phyloP scores from a whole-genome alignment of 441 rosid species.

The Mallotus japonicus region DNA sequence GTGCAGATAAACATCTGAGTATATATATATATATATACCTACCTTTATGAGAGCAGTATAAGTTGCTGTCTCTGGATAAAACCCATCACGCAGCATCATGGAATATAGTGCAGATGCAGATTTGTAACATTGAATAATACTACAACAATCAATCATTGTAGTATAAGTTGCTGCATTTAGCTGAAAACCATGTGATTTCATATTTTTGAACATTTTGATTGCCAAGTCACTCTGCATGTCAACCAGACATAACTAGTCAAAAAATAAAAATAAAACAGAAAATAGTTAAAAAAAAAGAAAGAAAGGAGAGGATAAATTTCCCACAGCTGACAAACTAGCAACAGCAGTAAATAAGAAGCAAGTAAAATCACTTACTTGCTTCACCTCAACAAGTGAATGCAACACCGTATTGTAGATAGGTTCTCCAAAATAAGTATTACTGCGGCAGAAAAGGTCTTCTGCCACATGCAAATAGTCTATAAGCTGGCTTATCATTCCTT shows the following conservation, averaged over 20 bases:
- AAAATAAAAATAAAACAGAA: conserved; percentile 12
- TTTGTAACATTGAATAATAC: conserved; percentile 41
- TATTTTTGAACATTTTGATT: conserved; percentile 51
- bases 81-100: conserved; percentile 82
- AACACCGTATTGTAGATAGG: conserved; percentile 61
- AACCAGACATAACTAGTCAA: conserved; percentile 23
- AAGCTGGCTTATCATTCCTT: conserved; percentile 71
- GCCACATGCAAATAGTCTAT: conserved; percentile 48
- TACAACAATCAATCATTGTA: conserved; percentile 77
- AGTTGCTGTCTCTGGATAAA: conserved; percentile 39
- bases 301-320: no score
- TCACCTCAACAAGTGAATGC: conserved; percentile 61
- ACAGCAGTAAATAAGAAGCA: conserved; percentile 9
- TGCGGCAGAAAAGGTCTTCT: conserved; percentile 42
- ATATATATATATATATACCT: conserved; percentile 27
- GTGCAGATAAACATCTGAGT: background rate
- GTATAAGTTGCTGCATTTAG: conserved; percentile 57
- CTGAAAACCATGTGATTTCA: conserved; percentile 48
- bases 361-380: conserved; percentile 50
- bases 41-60: conserved; percentile 71
- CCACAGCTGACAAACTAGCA: background rate
- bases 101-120: conserved; percentile 67
- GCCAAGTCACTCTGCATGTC: conserved; percentile 53
- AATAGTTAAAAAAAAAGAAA: background rate
- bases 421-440: conserved; percentile 38